Evolutionary conservation across 2,329 filamentous ascomycete genomes (phyloP).

Genomic region (Endoconidiophora laricicola): DNA sequence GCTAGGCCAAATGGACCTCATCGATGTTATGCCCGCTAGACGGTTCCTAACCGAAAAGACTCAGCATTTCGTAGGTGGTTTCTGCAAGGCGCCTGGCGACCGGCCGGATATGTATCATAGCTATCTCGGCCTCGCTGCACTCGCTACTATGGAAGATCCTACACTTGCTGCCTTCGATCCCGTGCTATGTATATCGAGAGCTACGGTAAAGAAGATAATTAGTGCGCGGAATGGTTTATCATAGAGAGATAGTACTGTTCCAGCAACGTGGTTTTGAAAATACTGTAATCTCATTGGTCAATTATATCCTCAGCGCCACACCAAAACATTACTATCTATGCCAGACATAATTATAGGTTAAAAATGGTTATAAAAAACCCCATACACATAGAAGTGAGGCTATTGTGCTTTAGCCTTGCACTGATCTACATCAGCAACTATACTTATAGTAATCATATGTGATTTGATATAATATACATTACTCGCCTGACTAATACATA

Average conservation of each 20-base stretch:
- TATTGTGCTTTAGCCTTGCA: too few relatives aligned
- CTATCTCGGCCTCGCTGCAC: slow-evolving; percentile 68
- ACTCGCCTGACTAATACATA: too few relatives aligned
- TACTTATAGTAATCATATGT: too few relatives aligned
- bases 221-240: slow-evolving; percentile 23
- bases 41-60: slow-evolving; percentile 67
- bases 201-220: slow-evolving; percentile 34
- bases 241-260: background rate
- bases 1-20: slow-evolving; percentile 38
- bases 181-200: slow-evolving; percentile 55
- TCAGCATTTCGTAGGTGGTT: slow-evolving; percentile 71
- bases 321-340: background rate
- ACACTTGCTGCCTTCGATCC: slow-evolving; percentile 57
- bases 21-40: slow-evolving; percentile 43
- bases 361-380: too few relatives aligned
- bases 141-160: slow-evolving; percentile 56
- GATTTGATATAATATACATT: too few relatives aligned
- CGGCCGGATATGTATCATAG: slow-evolving; percentile 74
- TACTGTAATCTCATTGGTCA: background rate
- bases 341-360: too few relatives aligned
- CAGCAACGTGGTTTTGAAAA: background rate
- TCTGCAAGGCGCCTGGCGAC: slow-evolving; percentile 53
- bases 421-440: too few relatives aligned
- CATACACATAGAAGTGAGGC: too few relatives aligned
- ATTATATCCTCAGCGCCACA: background rate